These are phyloP conservation scores for Tylopilus felleus DNA, from an alignment of 768 basidiomycete species.

Conservation along the genomic window DNA sequence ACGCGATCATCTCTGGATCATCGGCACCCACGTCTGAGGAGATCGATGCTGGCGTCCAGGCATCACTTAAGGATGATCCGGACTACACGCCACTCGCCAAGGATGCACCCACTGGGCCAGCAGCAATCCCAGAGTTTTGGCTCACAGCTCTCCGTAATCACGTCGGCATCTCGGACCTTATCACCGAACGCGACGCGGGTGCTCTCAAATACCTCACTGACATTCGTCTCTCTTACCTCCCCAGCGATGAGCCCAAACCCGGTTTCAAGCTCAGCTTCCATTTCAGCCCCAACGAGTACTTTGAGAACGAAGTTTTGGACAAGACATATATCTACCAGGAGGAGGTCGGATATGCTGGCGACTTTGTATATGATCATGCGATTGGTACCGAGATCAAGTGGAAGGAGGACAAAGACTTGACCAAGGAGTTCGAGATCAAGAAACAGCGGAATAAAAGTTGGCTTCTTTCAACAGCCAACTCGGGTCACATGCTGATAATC, in stretches of 20 bases:
- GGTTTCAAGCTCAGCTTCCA: slow-evolving; percentile 89
- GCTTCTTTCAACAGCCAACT: background rate
- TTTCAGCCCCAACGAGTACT: slow-evolving; percentile 83
- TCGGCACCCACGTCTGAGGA: slow-evolving; percentile 75
- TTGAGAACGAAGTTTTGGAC: slow-evolving; percentile 75
- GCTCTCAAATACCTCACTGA: slow-evolving; percentile 84
- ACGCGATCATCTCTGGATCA: slow-evolving; percentile 77
- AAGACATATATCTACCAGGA: slow-evolving; percentile 95
- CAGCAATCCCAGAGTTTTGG: slow-evolving; percentile 91
- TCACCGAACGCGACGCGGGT: slow-evolving; percentile 87
- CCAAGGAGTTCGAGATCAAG: slow-evolving; percentile 97
- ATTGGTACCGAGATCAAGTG: slow-evolving; percentile 91
- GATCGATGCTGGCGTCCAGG: slow-evolving; percentile 73
- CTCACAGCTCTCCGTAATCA: slow-evolving; percentile 95
- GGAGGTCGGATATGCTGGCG: slow-evolving; percentile 92
- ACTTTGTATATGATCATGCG: slow-evolving; percentile 94
- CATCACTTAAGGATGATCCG: slow-evolving; percentile 71
- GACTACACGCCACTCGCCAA: slow-evolving; percentile 61
- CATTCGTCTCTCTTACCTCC: slow-evolving; percentile 75
- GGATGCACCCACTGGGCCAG: slow-evolving; percentile 42
- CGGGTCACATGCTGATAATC: background rate
- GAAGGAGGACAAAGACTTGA: slow-evolving; percentile 98
- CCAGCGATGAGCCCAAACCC: slow-evolving; percentile 61
- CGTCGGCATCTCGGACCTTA: slow-evolving; percentile 76
- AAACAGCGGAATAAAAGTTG: slow-evolving; percentile 99